These are phyloP conservation scores for Brassica rapa DNA, from an alignment of 345 rosid genomes.

Conservation along the genomic window DNA sequence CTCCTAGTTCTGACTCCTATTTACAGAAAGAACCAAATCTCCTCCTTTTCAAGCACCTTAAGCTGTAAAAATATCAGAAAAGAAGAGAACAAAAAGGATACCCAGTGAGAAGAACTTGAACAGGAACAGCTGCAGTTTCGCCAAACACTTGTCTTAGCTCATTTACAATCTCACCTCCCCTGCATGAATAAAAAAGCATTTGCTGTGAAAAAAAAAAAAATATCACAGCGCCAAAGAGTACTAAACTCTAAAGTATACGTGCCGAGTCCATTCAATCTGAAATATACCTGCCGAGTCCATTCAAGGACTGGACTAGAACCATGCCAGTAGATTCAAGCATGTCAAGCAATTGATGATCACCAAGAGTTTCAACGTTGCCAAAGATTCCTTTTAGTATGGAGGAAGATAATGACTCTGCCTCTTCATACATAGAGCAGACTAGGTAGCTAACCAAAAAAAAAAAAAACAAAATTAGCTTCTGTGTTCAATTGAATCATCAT, in stretches of 20 bases:
- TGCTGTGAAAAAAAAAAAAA: not conserved
- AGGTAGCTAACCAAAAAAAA: constrained; percentile 52
- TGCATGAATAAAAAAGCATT: constrained; percentile 37
- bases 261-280: constrained; percentile 51
- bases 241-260: constrained; percentile 44
- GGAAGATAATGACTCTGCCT: constrained; percentile 65
- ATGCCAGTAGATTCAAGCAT: constrained; percentile 71
- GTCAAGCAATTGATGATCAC: constrained; percentile 42
- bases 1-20: not conserved
- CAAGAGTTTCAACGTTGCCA: constrained; percentile 11
- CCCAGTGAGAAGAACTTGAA: constrained; percentile 78
- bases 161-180: constrained; percentile 59
- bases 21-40: not conserved
- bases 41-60: not conserved
- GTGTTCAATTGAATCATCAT: not conserved
- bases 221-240: constrained; percentile 5
- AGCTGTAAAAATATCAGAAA: constrained; percentile 5
- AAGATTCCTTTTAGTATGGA: constrained; percentile 48
- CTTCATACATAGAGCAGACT: constrained; percentile 75
- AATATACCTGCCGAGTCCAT: constrained; percentile 57
- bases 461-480: not conserved
- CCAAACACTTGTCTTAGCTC: constrained; percentile 57
- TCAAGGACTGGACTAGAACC: constrained; percentile 83
- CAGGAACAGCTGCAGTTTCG: constrained; percentile 59
- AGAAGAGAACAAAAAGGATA: constrained; percentile 34